phyloP scores from a whole-genome alignment of 1,284 basidiomycete genomes.

The Hortiboletus rubellus region DNA sequence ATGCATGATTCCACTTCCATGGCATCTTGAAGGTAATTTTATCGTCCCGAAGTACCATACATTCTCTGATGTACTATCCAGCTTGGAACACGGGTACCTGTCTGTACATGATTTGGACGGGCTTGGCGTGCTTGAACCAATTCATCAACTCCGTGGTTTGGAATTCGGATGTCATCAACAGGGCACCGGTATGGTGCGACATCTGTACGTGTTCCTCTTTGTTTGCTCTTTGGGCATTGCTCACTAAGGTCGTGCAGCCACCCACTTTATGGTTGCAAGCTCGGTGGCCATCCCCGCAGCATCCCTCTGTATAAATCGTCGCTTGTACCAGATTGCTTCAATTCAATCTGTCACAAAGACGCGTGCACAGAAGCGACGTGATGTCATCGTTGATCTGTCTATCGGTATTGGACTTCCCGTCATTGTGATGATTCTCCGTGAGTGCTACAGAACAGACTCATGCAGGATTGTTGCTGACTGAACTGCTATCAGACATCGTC shows the following conservation, averaged over 20 bases:
- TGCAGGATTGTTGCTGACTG: background rate
- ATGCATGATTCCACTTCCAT: constrained; percentile 45
- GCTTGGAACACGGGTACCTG: constrained; percentile 60
- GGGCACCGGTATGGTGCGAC: constrained; percentile 60
- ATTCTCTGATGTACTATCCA: constrained; percentile 6
- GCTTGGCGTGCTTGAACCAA: constrained; percentile 50
- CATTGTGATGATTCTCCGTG: constrained; percentile 52
- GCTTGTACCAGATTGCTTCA: constrained; percentile 49
- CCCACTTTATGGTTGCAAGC: constrained; percentile 42
- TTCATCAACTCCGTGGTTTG: constrained; percentile 59
- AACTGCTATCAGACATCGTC: constrained; percentile 29
- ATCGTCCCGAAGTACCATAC: background rate
- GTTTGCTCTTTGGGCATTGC: background rate
- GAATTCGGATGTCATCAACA: constrained; percentile 47
- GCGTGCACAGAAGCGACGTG: constrained; percentile 37
- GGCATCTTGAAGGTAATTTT: constrained; percentile 43
- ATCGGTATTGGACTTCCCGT: constrained; percentile 53
- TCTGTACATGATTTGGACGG: constrained; percentile 60
- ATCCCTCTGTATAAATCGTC: constrained; percentile 47
- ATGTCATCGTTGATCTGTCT: constrained; percentile 43
- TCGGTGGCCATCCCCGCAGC: constrained; percentile 53
- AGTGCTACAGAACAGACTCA: constrained; percentile 23
- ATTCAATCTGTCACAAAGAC: constrained; percentile 33
- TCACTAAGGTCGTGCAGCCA: constrained; percentile 31
- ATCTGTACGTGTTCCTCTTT: constrained; percentile 17